A percentile compares a stretch with the other conserved stretches of the same genome.
Conservation (phyloP, 495 filamentous ascomycete genomes). For the Penicillium waksmanii region DNA sequence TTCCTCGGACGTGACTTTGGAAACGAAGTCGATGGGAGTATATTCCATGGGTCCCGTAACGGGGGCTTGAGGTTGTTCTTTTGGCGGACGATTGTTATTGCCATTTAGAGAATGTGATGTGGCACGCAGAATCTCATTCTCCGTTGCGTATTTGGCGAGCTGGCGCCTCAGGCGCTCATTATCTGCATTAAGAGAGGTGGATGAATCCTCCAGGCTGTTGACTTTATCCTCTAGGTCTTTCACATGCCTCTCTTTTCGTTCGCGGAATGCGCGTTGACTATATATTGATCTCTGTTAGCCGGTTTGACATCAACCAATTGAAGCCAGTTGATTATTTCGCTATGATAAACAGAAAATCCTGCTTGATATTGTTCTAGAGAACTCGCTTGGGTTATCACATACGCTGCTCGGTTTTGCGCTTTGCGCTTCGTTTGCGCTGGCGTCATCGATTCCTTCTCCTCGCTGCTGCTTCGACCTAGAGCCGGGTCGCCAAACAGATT, state of each 20-base stretch:
- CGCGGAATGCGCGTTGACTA: conserved; percentile 95
- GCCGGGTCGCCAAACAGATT: conserved; percentile 29
- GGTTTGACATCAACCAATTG: too few species aligned
- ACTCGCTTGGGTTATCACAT: conserved; percentile 43
- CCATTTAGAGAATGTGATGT: conserved; percentile 50
- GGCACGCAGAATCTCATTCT: conserved; percentile 93
- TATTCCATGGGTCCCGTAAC: conserved; percentile 73
- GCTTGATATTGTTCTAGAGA: background rate
- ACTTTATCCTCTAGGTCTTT: conserved; percentile 90
- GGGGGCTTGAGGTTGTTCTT: conserved; percentile 32
- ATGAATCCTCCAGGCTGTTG: conserved; percentile 66
- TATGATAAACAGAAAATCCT: conserved; percentile 5
- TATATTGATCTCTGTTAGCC: background rate
- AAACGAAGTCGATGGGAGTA: conserved; percentile 69
- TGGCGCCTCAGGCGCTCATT: conserved; percentile 86
- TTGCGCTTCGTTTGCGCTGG: conserved; percentile 87
- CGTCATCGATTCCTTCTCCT: conserved; percentile 70
- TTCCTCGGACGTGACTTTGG: conserved; percentile 42
- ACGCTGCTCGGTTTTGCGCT: conserved; percentile 96
- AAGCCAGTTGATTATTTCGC: too few species aligned
- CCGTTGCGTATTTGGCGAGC: conserved; percentile 76
- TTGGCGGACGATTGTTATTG: conserved; percentile 15
- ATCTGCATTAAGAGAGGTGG: conserved; percentile 61
- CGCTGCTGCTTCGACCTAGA: conserved; percentile 52
- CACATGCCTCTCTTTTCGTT: conserved; percentile 93